Evolutionary conservation across 2,329 filamentous ascomycete species (phyloP), one percentile per base, ranked within the genome.

Genomic region (Cytospora piceae): DNA sequence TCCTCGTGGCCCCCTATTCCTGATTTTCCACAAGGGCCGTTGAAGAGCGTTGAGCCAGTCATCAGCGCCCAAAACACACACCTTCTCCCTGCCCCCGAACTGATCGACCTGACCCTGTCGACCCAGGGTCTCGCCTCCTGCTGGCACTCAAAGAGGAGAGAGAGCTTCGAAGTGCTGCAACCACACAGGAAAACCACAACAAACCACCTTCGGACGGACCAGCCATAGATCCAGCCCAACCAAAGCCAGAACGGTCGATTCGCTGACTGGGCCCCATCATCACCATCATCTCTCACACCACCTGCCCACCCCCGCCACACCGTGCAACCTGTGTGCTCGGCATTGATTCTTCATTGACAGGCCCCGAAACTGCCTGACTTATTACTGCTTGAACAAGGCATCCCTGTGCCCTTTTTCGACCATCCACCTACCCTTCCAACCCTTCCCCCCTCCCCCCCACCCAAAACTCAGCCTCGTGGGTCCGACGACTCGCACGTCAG

Each of bases 381-480:
- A 29, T n/a, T n/a, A n/a, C n/a, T n/a, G n/a, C n/a, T n/a, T n/a
- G n/a, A n/a, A n/a, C n/a, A n/a, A n/a, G n/a, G n/a, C n/a, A n/a
- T n/a, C n/a, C n/a, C n/a, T n/a, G n/a, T n/a, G n/a, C n/a, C n/a
- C n/a, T n/a, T n/a, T n/a, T n/a, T n/a, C n/a, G n/a, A n/a, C n/a
- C 37, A 39, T 39, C 37, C 14, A 39, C 37, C 32, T 6, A 34
- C 8, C 7, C 31, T 4, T 4, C 31, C 9, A 5, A 20, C 31
- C 24, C 29, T 55, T 22, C 58, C 54, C 53, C 59, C 61, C 61
- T 32, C 56, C 55, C 59, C 66, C 51, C 66, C 55, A 57, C 59
- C 56, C 34, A 61, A 53, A 46, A 61, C 66, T 68, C 66, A 68
- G 66, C 66, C 66, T 68, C 66, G 66, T 68, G 66, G 56, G 49